Conservation (phyloP, 2,329 filamentous ascomycete genomes). For the Aureobasidium lini region DNA sequence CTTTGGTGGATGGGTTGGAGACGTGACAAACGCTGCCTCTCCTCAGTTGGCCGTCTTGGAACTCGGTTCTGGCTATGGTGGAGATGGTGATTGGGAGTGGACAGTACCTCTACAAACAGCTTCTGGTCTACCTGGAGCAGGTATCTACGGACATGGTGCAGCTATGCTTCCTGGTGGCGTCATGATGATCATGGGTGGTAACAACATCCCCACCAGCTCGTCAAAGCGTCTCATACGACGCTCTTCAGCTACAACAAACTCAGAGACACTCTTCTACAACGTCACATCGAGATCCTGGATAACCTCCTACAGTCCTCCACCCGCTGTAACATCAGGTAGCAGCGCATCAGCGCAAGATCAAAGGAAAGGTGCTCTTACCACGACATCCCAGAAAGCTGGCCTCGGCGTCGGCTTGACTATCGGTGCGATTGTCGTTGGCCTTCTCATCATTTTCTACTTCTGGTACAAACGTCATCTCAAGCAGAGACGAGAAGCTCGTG, state of each 20-base stretch:
- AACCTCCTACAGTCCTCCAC: conserved; percentile 45
- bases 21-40: conserved; percentile 64
- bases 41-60: conserved; percentile 75
- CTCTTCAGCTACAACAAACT: conserved; percentile 32
- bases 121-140: conserved; percentile 34
- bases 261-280: conserved; percentile 52
- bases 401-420: conserved; percentile 39
- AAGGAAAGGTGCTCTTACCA: conserved; percentile 32
- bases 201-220: conserved; percentile 38
- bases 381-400: conserved; percentile 38
- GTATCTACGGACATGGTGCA: conserved; percentile 56
- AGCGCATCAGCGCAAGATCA: conserved; percentile 21
- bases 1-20: conserved; percentile 87
- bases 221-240: conserved; percentile 31
- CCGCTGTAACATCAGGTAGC: conserved; percentile 1
- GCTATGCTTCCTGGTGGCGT: conserved; percentile 54
- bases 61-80: conserved; percentile 65
- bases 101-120: conserved; percentile 48
- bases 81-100: conserved; percentile 60
- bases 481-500: conserved; percentile 28
- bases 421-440: conserved; percentile 35
- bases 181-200: conserved; percentile 56
- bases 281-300: conserved; percentile 53
- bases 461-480: conserved; percentile 39
- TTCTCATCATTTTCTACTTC: conserved; percentile 37